A percentile compares a stretch with the other conserved stretches of the same genome.
Conservation (phyloP, 371 early-diverging fungal species). For the Zychaea mexicana region DNA sequence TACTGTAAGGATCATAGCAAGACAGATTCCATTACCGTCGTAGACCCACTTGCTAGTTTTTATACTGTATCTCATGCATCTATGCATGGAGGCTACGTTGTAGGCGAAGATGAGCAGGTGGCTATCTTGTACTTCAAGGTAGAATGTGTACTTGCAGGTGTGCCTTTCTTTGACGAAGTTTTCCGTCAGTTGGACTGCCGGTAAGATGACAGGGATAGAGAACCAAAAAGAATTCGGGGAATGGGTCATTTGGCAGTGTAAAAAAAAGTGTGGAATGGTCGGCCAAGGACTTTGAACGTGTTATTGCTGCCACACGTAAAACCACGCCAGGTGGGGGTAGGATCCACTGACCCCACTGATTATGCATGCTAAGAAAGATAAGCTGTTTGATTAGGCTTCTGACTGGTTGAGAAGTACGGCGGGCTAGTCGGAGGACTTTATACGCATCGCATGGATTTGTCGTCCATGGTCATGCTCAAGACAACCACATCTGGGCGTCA, state of each 20-base stretch:
- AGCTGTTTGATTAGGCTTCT: slow-evolving; percentile 89
- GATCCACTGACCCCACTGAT: too few relatives aligned
- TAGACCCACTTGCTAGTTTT: too few relatives aligned
- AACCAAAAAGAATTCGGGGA: not conserved
- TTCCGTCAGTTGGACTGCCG: slow-evolving; percentile 89
- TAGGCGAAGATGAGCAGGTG: slow-evolving; percentile 84
- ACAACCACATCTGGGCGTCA: slow-evolving; percentile 97
- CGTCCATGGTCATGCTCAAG: slow-evolving; percentile 99
- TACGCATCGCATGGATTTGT: slow-evolving; percentile 96
- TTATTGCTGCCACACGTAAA: slow-evolving; percentile 96
- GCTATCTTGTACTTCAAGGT: slow-evolving; percentile 91
- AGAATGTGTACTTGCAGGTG: slow-evolving; percentile 91
- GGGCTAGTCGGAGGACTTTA: slow-evolving; percentile 96
- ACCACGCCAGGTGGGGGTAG: slow-evolving; percentile 89
- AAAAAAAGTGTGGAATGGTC: slow-evolving; percentile 81
- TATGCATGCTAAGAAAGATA: not conserved
- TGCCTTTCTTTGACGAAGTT: slow-evolving; percentile 94
- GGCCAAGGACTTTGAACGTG: slow-evolving; percentile 82
- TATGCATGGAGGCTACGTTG: slow-evolving; percentile 96
- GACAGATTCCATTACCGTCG: too few relatives aligned
- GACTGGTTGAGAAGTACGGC: slow-evolving; percentile 97
- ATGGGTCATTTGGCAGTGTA: slow-evolving; percentile 5
- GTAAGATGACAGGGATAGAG: slow-evolving; percentile 40
- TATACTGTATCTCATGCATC: too few relatives aligned
- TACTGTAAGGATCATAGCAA: too few relatives aligned